Evolutionary conservation across 768 basidiomycete genomes (phyloP).

Genomic region (Boletus tomentosulus): DNA sequence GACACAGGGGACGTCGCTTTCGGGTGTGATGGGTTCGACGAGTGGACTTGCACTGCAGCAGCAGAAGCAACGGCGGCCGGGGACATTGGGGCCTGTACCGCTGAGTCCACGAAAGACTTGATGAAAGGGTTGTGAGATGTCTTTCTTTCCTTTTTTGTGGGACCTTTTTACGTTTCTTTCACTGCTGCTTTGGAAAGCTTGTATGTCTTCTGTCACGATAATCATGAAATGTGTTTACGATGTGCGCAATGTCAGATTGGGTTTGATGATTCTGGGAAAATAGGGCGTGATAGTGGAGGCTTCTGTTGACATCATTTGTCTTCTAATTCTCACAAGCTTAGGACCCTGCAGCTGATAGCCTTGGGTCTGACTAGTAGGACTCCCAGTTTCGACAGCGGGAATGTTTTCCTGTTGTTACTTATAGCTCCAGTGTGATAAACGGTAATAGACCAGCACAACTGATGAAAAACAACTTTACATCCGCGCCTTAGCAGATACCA

Average conservation of each 20-base stretch:
- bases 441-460: neutral
- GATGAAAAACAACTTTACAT: constrained; percentile 17
- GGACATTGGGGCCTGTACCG: constrained; percentile 27
- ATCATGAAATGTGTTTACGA: neutral
- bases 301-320: neutral
- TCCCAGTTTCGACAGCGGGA: neutral
- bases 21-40: constrained; percentile 9
- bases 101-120: constrained; percentile 33
- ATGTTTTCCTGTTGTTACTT: neutral
- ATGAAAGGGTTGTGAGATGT: neutral
- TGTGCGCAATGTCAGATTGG: neutral
- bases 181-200: neutral
- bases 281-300: neutral
- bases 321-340: neutral
- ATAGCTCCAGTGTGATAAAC: constrained; percentile 2
- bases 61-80: constrained; percentile 40
- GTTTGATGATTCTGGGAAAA: neutral
- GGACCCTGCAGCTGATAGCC: neutral
- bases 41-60: constrained; percentile 28
- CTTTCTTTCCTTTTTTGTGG: neutral
- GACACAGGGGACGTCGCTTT: constrained; percentile 33
- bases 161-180: neutral
- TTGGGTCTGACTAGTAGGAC: neutral
- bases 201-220: neutral
- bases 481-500: constrained; percentile 32